These are phyloP conservation scores for Blastocystis sp. DNA, from an alignment of 352 stramenopile species.

Conservation along the genomic window DNA sequence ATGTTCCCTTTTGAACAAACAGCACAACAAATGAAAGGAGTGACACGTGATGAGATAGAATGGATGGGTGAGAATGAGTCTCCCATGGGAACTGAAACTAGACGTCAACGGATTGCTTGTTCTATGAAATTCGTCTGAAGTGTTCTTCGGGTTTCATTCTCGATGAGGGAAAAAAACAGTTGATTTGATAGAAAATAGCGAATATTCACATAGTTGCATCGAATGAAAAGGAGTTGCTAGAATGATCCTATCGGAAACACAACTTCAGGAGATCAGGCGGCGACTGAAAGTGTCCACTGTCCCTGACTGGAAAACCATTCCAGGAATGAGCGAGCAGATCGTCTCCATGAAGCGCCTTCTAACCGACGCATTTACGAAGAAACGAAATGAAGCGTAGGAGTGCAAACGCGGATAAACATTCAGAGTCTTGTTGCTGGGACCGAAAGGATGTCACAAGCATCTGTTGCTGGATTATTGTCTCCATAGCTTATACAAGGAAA, in stretches of 20 bases:
- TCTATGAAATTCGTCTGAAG: too few species aligned
- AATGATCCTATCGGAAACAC: constrained; percentile 30
- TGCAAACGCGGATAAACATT: not conserved
- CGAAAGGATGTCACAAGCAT: constrained; percentile 16
- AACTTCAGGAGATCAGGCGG: not conserved
- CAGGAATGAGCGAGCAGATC: not conserved
- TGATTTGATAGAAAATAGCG: not conserved
- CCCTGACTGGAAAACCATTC: constrained; percentile 19
- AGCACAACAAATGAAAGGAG: too few species aligned
- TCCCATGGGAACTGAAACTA: too few species aligned
- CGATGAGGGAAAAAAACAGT: too few species aligned
- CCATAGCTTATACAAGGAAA: not conserved
- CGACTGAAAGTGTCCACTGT: not conserved
- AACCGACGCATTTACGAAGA: not conserved
- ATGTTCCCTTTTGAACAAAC: too few species aligned
- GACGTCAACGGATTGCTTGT: too few species aligned
- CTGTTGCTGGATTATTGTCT: constrained; percentile 16
- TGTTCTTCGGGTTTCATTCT: too few species aligned
- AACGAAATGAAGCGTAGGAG: not conserved
- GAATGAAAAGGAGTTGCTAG: not conserved
- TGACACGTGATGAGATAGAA: too few species aligned
- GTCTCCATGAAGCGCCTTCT: not conserved
- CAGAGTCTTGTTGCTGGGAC: not conserved
- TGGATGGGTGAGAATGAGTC: too few species aligned
- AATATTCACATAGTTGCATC: not conserved